These are phyloP conservation scores for Erysimum pusillum DNA, from an alignment of 441 rosid species.

Conservation along the genomic window DNA sequence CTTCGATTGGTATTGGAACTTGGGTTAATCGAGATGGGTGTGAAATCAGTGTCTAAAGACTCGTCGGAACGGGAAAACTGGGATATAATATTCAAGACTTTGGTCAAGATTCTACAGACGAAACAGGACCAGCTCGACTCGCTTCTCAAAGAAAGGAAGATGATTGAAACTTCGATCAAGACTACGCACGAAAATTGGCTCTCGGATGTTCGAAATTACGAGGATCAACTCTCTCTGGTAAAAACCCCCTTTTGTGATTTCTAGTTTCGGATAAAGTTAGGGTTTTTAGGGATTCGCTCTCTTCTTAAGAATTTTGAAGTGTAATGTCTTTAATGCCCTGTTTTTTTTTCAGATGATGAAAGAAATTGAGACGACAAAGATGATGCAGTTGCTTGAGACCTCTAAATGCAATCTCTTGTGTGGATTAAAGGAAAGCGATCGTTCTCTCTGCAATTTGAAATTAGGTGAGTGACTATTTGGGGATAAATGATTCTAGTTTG, in stretches of 20 bases:
- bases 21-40: conserved; percentile 47
- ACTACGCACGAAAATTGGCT: conserved; percentile 57
- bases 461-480: conserved; percentile 53
- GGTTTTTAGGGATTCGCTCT: conserved; percentile 43
- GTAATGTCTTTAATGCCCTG: neutral
- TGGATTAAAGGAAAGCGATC: conserved; percentile 67
- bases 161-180: conserved; percentile 61
- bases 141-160: conserved; percentile 64
- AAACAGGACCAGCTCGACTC: conserved; percentile 72
- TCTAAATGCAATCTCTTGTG: conserved; percentile 64
- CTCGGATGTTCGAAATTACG: conserved; percentile 56
- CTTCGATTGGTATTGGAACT: conserved; percentile 13
- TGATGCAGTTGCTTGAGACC: conserved; percentile 55
- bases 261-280: conserved; percentile 41
- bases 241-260: conserved; percentile 4
- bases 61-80: conserved; percentile 66
- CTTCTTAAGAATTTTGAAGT: neutral
- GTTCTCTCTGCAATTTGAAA: conserved; percentile 58
- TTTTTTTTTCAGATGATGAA: conserved; percentile 52
- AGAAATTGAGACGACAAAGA: conserved; percentile 56
- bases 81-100: conserved; percentile 60
- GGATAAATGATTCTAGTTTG: conserved; percentile 33
- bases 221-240: conserved; percentile 67
- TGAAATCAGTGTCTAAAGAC: conserved; percentile 35
- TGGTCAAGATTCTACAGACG: conserved; percentile 61